These are phyloP conservation scores for Tanacetum coccineum DNA, from an alignment of 129 eudicot species.

Conservation along the genomic window DNA sequence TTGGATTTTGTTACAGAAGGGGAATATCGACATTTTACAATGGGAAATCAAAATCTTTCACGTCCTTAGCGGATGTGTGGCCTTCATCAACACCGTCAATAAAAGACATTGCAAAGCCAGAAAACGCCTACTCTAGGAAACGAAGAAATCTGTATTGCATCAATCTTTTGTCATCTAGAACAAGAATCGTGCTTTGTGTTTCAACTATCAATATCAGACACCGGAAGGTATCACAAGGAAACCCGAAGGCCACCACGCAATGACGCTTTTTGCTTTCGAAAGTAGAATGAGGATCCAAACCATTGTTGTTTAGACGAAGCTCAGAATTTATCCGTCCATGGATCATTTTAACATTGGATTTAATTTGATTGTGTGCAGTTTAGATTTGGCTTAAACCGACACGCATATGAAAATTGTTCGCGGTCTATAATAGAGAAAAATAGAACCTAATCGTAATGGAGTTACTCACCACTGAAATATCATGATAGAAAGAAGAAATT, in stretches of 20 bases:
- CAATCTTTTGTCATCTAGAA: constrained; percentile 21
- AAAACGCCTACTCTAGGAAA: constrained; percentile 41
- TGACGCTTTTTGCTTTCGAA: constrained; percentile 25
- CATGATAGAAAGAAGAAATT: not conserved
- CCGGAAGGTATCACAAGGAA: constrained; percentile 44
- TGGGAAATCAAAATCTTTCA: constrained; percentile 67
- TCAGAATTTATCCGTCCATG: constrained; percentile 22
- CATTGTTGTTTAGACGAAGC: constrained; percentile 14
- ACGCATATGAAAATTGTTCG: constrained; percentile 18
- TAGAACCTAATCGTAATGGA: constrained; percentile 19
- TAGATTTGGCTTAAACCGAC: constrained; percentile 20
- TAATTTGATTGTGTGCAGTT: constrained; percentile 40
- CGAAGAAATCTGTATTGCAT: constrained; percentile 47
- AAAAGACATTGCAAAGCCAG: constrained; percentile 62
- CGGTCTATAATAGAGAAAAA: too few species aligned
- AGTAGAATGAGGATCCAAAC: not conserved
- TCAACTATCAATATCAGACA: constrained; percentile 15
- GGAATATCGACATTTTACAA: constrained; percentile 63
- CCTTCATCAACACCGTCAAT: constrained; percentile 33
- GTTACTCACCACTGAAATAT: not conserved
- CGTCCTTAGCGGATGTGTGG: constrained; percentile 47
- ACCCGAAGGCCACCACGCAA: constrained; percentile 34
- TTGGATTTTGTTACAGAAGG: constrained; percentile 33
- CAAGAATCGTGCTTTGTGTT: constrained; percentile 24
- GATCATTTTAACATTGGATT: constrained; percentile 62